phyloP scores from a whole-genome alignment of 371 early-diverging fungal genomes.

The Mortierella sp. region DNA sequence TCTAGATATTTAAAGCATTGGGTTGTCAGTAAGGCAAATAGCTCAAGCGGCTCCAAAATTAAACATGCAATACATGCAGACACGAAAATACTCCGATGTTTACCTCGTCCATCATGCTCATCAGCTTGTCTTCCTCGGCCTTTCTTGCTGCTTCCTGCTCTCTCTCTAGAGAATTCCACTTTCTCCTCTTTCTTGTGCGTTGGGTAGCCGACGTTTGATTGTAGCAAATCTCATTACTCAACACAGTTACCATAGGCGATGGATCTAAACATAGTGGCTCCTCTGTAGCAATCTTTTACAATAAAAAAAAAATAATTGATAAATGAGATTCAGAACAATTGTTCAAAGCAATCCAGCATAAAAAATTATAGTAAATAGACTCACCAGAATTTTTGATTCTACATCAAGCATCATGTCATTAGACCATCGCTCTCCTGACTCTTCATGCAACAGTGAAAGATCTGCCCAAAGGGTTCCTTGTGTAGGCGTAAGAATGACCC shows the following conservation, averaged over 20 bases:
- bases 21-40: conserved; percentile 14
- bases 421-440: conserved; percentile 64
- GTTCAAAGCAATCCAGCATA: not conserved
- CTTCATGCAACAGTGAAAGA: conserved; percentile 68
- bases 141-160: conserved; percentile 71
- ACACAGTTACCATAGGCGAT: conserved; percentile 66
- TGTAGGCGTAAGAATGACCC: conserved; percentile 67
- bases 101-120: conserved; percentile 75
- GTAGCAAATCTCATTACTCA: conserved; percentile 69
- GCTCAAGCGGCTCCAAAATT: too few relatives aligned
- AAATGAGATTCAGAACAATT: not conserved
- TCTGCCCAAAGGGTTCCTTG: conserved; percentile 74
- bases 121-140: conserved; percentile 68
- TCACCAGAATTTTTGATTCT: conserved; percentile 70
- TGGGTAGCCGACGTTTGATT: conserved; percentile 55
- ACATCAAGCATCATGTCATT: conserved; percentile 65
- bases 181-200: conserved; percentile 63
- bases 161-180: conserved; percentile 71
- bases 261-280: conserved; percentile 72
- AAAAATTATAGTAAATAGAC: not conserved
- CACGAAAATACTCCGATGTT: conserved; percentile 7
- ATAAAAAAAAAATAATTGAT: not conserved
- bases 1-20: conserved; percentile 42
- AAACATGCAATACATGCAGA: conserved; percentile 14
- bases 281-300: conserved; percentile 66